These are phyloP conservation scores for Rhodotorula taiwanensis DNA, from an alignment of 768 basidiomycete genomes.

Conservation along the genomic window DNA sequence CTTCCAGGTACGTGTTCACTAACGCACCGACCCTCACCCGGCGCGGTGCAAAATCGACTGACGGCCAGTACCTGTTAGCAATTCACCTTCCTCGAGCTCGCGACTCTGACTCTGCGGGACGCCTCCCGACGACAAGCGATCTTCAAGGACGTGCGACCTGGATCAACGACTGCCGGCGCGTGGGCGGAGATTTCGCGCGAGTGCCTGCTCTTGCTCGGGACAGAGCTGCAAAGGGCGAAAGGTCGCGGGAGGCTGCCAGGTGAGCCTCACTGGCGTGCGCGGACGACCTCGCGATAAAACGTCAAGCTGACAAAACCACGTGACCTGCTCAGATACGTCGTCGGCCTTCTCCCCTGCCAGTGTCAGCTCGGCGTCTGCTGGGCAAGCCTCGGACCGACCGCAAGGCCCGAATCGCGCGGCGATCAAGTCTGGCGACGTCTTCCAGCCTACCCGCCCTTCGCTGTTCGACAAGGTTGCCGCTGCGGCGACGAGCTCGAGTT, in stretches of 20 bases:
- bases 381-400: background rate
- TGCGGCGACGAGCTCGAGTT: background rate
- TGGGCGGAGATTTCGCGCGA: conserved; percentile 33
- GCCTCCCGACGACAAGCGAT: conserved; percentile 25
- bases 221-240: conserved; percentile 31
- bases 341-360: background rate
- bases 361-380: background rate
- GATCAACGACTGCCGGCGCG: conserved; percentile 8
- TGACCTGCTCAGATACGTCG: background rate
- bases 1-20: conserved; percentile 21
- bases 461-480: conserved; percentile 33
- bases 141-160: conserved; percentile 34
- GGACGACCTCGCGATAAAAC: too few relatives aligned
- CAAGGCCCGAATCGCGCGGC: background rate
- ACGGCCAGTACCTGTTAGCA: background rate
- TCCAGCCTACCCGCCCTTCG: conserved; percentile 13
- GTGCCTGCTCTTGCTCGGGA: conserved; percentile 32
- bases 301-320: too few relatives aligned
- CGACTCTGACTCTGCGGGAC: conserved; percentile 17
- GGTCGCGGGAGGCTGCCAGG: conserved; percentile 14
- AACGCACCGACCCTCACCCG: background rate
- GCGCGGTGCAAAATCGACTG: background rate
- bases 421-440: conserved; percentile 22
- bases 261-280: background rate
- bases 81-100: conserved; percentile 37